These are phyloP conservation scores for Colletotrichum karsti DNA, from an alignment of 2,329 filamentous ascomycete species.

Conservation along the genomic window DNA sequence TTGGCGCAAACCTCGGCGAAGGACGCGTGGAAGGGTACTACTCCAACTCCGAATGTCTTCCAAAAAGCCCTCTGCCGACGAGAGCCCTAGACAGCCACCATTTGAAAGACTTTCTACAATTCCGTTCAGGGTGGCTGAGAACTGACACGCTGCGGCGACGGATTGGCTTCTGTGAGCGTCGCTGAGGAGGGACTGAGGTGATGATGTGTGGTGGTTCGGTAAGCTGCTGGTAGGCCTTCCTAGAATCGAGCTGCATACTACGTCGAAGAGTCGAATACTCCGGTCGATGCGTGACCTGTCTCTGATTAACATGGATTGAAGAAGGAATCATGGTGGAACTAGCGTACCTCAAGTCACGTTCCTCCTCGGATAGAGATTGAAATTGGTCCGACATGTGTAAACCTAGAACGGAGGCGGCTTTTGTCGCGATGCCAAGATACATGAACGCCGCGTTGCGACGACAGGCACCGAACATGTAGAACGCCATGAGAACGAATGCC, in stretches of 20 bases:
- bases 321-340: accelerated
- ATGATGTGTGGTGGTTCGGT: constrained; percentile 34
- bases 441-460: constrained; percentile 69
- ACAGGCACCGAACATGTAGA: constrained; percentile 67
- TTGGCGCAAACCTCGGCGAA: constrained; percentile 34
- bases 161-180: constrained; percentile 33
- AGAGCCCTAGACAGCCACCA: constrained; percentile 40
- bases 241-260: constrained; percentile 46
- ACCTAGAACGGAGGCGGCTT: constrained; percentile 65
- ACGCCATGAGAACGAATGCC: constrained; percentile 63
- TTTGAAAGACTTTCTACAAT: constrained; percentile 52
- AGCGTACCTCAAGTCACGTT: constrained; percentile 33
- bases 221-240: constrained; percentile 46
- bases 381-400: constrained; percentile 53
- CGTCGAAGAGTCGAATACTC: constrained; percentile 48
- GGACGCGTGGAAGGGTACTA: constrained; percentile 47
- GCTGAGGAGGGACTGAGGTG: constrained; percentile 31
- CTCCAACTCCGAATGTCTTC: constrained; percentile 55
- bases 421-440: constrained; percentile 67
- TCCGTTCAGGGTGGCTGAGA: constrained; percentile 53
- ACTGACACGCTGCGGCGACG: constrained; percentile 49
- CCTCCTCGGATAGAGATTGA: constrained; percentile 27
- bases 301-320: accelerated
- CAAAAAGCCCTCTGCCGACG: constrained; percentile 48
- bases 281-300: constrained; percentile 39